Evolutionary conservation across 2,329 filamentous ascomycete species (phyloP).

Genomic region (Fusarium pseudograminearum): DNA sequence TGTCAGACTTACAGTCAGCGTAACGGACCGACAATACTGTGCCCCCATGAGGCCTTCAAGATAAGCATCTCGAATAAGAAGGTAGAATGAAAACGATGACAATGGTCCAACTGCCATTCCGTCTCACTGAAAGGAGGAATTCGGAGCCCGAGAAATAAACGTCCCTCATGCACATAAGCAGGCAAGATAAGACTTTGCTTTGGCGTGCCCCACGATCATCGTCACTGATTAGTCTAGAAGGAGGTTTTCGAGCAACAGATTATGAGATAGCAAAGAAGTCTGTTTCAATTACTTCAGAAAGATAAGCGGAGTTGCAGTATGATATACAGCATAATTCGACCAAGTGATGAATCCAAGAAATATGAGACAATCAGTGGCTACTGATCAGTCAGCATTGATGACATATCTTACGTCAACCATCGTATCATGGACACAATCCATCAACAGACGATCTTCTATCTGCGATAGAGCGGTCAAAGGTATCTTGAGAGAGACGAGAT

Average conservation of each 20-base stretch:
- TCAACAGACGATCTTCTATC: neutral
- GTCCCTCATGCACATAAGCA: neutral
- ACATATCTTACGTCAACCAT: neutral
- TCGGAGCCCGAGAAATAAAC: neutral
- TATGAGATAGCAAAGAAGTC: neutral
- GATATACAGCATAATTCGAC: neutral
- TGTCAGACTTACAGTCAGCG: neutral
- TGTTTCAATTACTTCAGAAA: neutral
- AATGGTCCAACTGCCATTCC: neutral
- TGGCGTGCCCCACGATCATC: neutral
- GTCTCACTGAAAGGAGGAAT: neutral
- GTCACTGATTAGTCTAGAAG: too few species aligned
- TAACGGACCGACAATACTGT: neutral
- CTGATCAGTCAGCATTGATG: neutral
- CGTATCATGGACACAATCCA: neutral
- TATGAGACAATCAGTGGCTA: neutral
- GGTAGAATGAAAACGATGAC: neutral
- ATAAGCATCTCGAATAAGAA: neutral
- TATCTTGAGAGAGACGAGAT: neutral
- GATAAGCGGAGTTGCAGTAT: neutral
- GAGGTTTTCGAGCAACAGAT: neutral
- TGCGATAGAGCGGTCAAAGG: neutral
- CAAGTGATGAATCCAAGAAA: neutral
- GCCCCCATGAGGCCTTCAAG: neutral
- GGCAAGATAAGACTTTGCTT: neutral